These are phyloP conservation scores for Vigna hirtella DNA, from an alignment of 306 rosid genomes.

Conservation along the genomic window DNA sequence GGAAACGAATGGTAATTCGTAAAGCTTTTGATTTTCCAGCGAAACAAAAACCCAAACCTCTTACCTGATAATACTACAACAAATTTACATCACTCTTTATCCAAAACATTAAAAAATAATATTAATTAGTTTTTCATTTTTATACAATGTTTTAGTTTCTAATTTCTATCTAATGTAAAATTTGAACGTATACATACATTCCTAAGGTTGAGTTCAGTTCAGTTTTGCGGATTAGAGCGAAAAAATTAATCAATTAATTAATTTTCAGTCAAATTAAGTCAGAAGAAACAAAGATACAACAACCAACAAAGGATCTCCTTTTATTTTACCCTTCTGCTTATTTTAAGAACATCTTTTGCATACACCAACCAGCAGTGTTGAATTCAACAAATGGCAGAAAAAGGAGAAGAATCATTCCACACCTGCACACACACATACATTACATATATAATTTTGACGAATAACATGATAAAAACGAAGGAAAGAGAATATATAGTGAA, in stretches of 20 bases:
- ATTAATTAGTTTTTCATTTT: too few relatives aligned
- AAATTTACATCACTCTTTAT: too few relatives aligned
- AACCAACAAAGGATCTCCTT: constrained; percentile 7
- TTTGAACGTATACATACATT: too few relatives aligned
- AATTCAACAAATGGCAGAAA: constrained; percentile 36
- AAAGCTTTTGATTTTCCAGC: constrained; percentile 40
- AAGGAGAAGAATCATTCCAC: background rate
- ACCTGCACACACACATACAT: background rate
- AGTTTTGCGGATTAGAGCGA: too few relatives aligned
- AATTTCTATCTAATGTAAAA: too few relatives aligned
- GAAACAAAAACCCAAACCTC: constrained; percentile 10
- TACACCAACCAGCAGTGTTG: constrained; percentile 32
- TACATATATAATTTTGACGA: background rate
- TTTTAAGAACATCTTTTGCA: constrained; percentile 4
- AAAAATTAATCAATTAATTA: too few relatives aligned
- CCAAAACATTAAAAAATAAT: too few relatives aligned
- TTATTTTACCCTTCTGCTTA: background rate
- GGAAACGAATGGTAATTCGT: constrained; percentile 56
- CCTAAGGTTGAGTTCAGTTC: too few relatives aligned
- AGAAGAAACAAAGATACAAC: too few relatives aligned
- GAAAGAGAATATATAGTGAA: background rate
- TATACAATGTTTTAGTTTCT: too few relatives aligned
- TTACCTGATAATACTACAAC: too few relatives aligned
- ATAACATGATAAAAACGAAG: background rate
- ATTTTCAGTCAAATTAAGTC: too few relatives aligned